Base-by-base conservation (phyloP, 1,284 basidiomycete species). In the Takashimella koratensis region DNA sequence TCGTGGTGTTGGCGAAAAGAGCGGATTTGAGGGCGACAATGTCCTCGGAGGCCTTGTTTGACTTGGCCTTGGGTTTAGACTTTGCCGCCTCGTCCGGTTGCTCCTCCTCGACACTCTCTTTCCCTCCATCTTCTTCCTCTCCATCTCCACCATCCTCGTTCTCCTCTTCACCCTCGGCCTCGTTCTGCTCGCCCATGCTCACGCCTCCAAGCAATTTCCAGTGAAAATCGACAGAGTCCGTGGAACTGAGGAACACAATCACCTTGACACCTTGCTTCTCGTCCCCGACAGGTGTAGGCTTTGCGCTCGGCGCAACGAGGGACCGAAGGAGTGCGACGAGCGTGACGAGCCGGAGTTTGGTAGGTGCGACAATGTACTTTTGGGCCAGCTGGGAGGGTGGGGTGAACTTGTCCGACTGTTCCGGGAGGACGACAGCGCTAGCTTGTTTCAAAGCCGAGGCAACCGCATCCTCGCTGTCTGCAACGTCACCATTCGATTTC, bases 171-270 rank as follows among this genome's bases (percentile, higher is more conserved):
- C 64, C 39, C 10, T 73, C 75, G 19, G 48, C 55, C 8, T 43
- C 67, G 30, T 70, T 65, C 2, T 68, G 67, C 1, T 69, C 79
- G 10, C 81, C 83, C 90, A 98, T 95, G 8, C 76, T 73, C 20
- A 88, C 81, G 1, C 85, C 84, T 1, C 87, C 88, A 0, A 98
- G 77, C n/a, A 97, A 79, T 45, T 82, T 82, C 88, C 90, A 98
- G 71, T 97, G 92, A 70, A 93, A 98, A 73, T 99, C 95, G 27
- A 99, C 96, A 1, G 92, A 91, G 73, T 98, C 94, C 2, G 93
- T 98, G 65, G 93, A 98, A 65, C 88, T 93, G 56, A 98, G 79
- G 76, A 99, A 99, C 4, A 98, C 92, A 50, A 99, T 92, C 43
- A 97, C 85, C 62, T 81, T 80, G 43, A 66, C 73, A 0, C 78